Percentiles rank a stretch among this genome's conserved stretches.
These are phyloP conservation scores for Teratosphaeria epicoccoides DNA, from an alignment of 2,329 filamentous ascomycete species.

Conservation along the genomic window DNA sequence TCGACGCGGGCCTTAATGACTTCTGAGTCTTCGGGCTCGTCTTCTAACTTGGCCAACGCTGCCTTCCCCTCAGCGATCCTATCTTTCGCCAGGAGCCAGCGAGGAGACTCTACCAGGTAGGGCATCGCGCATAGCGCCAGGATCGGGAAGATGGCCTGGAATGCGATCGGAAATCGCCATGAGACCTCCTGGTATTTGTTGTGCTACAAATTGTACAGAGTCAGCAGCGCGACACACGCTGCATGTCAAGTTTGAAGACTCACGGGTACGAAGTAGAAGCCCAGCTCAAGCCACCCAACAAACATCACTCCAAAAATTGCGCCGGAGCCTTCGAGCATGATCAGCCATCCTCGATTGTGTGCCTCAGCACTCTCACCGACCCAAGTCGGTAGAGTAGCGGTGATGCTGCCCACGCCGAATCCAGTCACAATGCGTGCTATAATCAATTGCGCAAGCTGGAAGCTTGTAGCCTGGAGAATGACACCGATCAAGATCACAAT, in stretches of 20 bases:
- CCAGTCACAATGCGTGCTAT: slow-evolving; percentile 38
- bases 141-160: slow-evolving; percentile 34
- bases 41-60: slow-evolving; percentile 20
- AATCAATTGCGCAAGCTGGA: slow-evolving; percentile 35
- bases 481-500: slow-evolving; percentile 40
- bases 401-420: slow-evolving; percentile 34
- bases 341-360: slow-evolving; percentile 8
- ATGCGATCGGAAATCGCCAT: slow-evolving; percentile 32
- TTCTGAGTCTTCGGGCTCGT: slow-evolving; percentile 13
- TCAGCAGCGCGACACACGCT: no score
- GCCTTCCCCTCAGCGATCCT: slow-evolving; percentile 12
- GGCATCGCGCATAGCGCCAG: slow-evolving; percentile 24
- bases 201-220: not conserved
- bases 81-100: slow-evolving; percentile 18
- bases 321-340: slow-evolving; percentile 7
- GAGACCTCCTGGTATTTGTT: slow-evolving; percentile 10
- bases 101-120: slow-evolving; percentile 21
- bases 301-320: slow-evolving; percentile 31
- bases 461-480: slow-evolving; percentile 24
- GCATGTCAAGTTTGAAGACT: not conserved
- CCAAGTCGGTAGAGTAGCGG: slow-evolving; percentile 31
- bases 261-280: slow-evolving; percentile 15
- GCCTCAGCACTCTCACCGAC: slow-evolving; percentile 35
- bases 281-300: slow-evolving; percentile 29
- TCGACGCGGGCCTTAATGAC: slow-evolving; percentile 10